Conservation (phyloP, 257 asterid genomes). For the Solanum verrucosum region DNA sequence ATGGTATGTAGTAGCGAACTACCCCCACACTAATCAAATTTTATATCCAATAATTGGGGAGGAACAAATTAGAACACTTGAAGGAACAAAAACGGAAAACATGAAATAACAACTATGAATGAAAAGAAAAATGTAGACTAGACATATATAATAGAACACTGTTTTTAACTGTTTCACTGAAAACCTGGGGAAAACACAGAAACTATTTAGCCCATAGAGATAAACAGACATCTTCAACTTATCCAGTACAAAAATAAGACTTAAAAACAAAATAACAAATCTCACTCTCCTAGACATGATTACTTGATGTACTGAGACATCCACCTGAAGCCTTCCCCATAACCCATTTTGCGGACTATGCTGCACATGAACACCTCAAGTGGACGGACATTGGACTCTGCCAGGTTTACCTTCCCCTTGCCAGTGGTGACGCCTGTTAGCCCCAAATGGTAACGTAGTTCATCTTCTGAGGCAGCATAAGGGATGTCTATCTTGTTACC, state of each 20-base stretch:
- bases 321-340: constrained; percentile 90
- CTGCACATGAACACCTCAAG: constrained; percentile 87
- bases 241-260: background rate
- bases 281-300: constrained; percentile 1
- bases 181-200: background rate
- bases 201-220: background rate
- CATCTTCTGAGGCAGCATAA: constrained; percentile 78
- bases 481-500: constrained; percentile 86
- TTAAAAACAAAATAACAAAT: constrained; percentile 4
- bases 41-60: background rate
- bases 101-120: background rate
- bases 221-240: background rate
- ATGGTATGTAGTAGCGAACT: background rate
- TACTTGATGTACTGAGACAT: constrained; percentile 65
- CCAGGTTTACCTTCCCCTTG: constrained; percentile 64
- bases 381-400: constrained; percentile 59
- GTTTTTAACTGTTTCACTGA: background rate
- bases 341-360: constrained; percentile 86
- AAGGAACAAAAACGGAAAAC: background rate
- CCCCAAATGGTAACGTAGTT: constrained; percentile 60
- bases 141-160: background rate
- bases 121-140: background rate
- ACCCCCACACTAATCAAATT: background rate
- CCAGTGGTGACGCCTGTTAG: constrained; percentile 62
- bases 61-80: background rate